Base-by-base conservation (phyloP, 2,329 filamentous ascomycete species). In the Emergomyces orientalis region DNA sequence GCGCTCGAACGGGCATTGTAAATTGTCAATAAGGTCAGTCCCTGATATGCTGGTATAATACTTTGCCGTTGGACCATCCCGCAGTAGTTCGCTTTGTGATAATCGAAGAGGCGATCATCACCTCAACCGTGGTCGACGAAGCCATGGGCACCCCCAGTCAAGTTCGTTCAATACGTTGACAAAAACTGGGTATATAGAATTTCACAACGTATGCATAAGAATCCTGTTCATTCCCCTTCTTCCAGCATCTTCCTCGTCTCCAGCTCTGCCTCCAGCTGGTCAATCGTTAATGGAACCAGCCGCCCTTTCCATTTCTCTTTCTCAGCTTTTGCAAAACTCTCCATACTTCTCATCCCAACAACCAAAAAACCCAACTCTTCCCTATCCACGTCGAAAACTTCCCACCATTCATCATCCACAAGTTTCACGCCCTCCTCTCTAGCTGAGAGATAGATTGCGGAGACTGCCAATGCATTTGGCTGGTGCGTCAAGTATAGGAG, bases 331-430 rank as follows among this genome's bases (percentile, higher is more conserved):
- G 86, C 85, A 76, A 88, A 91, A 0, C 84, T 86, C 65, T 88
- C 86, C 62, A 95, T 78, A 70, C 92, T 97, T 65, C 86, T 80
- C 83, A 97, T 84, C 0, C 83, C 91, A 13, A 97, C 90, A 3
- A 96, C 91, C 63, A 97, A 76, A 69, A 97, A 97, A 0, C 94
- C 94, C 43, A 99, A 80, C 73, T 96, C 91, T 78, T 99, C 94
- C 59, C 94, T 82, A 70, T 97, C 92, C 8, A 94, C 90, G 75
- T 99, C 94, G 74, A 97, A 97, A 0, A 97, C 90, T 75, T 97
- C 92, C 94, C 94, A 99, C 94, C 94, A 99, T 66, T 90, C 87
- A 57, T 84, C 85, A 66, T 89, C 88, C 0, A 93, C 91, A 76
- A 97, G 82, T 73, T 90, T 91, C 14, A 89, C 84, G 0, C 83